Evolutionary conservation across 2,329 filamentous ascomycete species (phyloP).

Genomic region (Piedraia hortae): DNA sequence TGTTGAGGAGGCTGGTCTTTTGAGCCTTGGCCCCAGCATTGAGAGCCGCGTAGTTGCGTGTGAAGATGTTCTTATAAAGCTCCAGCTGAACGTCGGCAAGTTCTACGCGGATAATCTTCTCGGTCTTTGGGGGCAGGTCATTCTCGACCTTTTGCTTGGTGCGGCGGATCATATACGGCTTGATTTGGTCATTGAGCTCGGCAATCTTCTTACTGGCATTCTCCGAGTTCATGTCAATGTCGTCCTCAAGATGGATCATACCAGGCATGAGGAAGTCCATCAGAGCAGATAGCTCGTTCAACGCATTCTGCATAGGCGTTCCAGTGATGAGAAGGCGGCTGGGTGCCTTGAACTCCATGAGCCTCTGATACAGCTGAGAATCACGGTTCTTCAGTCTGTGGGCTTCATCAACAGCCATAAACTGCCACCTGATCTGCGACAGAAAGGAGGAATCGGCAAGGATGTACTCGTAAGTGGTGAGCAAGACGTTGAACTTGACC

Average conservation of each 20-base stretch:
- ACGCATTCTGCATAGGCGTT: conserved; percentile 89
- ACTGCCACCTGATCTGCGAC: conserved; percentile 86
- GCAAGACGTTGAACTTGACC: conserved; percentile 87
- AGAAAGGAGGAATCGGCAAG: conserved; percentile 62
- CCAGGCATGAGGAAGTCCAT: conserved; percentile 97
- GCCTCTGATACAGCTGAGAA: conserved; percentile 66
- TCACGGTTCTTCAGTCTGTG: conserved; percentile 92
- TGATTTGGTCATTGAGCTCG: conserved; percentile 60
- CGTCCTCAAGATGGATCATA: conserved; percentile 66
- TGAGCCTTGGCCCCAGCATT: conserved; percentile 75
- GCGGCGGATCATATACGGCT: conserved; percentile 79
- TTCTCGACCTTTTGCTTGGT: conserved; percentile 96
- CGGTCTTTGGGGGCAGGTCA: conserved; percentile 83
- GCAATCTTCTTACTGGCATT: conserved; percentile 69
- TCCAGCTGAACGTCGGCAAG: conserved; percentile 88
- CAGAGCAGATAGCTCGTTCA: conserved; percentile 71
- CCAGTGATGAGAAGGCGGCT: conserved; percentile 84
- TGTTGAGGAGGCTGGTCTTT: conserved; percentile 85
- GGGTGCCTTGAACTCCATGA: conserved; percentile 65
- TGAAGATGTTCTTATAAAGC: conserved; percentile 97
- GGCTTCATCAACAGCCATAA: conserved; percentile 84
- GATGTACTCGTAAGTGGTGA: conserved; percentile 95
- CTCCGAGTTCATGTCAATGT: conserved; percentile 54
- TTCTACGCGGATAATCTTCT: conserved; percentile 96
- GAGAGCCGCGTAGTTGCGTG: conserved; percentile 79